These are phyloP conservation scores for Trichoderma sp. DNA, from an alignment of 2,329 filamentous ascomycete species.

Conservation along the genomic window DNA sequence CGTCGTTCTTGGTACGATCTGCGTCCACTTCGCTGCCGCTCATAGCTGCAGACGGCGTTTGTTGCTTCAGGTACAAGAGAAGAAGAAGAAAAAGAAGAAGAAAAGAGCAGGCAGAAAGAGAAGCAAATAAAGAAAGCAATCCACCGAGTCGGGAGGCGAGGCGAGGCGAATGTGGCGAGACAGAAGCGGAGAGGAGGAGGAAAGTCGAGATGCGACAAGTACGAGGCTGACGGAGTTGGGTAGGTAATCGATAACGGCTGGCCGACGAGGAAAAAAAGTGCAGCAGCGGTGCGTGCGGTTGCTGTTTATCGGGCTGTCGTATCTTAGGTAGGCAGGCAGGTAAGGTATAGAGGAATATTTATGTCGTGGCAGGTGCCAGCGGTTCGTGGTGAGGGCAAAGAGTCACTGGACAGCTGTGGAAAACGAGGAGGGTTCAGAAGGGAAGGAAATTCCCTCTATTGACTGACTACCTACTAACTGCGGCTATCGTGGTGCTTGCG, in stretches of 20 bases:
- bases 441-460: too few relatives aligned
- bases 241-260: background rate
- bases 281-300: background rate
- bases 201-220: background rate
- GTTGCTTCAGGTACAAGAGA: background rate
- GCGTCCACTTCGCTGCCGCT: slow-evolving; percentile 37
- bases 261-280: background rate
- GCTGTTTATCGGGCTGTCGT: slow-evolving; percentile 1
- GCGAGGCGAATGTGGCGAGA: background rate
- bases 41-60: slow-evolving; percentile 31
- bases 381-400: too few relatives aligned
- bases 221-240: slow-evolving; percentile 12
- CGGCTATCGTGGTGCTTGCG: too few relatives aligned
- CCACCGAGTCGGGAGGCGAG: too few relatives aligned
- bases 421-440: too few relatives aligned
- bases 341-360: background rate
- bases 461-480: too few relatives aligned
- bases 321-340: background rate
- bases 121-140: too few relatives aligned
- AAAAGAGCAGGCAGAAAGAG: too few relatives aligned
- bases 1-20: slow-evolving; percentile 34
- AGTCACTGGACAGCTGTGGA: too few relatives aligned
- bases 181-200: background rate
- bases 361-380: too few relatives aligned
- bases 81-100: background rate